These are phyloP conservation scores for Vaccinium vitisidaea DNA, from an alignment of 148 eudicot genomes.

Conservation along the genomic window DNA sequence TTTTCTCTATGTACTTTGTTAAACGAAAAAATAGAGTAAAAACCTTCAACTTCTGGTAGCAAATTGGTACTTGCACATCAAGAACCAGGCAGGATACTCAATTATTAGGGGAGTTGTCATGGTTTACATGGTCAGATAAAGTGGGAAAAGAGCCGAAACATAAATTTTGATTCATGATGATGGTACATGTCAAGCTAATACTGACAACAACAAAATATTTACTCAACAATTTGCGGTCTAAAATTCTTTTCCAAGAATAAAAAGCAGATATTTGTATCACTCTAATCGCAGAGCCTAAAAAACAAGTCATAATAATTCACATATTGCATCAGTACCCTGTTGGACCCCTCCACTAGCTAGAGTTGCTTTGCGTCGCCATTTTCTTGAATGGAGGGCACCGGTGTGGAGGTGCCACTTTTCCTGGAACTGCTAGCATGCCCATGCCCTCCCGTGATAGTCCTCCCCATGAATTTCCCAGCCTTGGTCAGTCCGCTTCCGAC, in stretches of 20 bases:
- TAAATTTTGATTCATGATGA: neutral
- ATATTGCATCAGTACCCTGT: neutral
- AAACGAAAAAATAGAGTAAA: neutral
- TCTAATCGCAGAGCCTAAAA: slow-evolving; percentile 4
- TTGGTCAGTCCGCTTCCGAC: slow-evolving; percentile 75
- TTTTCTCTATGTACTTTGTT: neutral
- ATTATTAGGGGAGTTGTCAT: too few species aligned
- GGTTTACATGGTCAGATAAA: too few species aligned
- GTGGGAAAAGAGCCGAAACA: neutral
- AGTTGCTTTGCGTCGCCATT: slow-evolving; percentile 59
- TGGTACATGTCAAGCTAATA: neutral
- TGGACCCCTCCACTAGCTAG: neutral
- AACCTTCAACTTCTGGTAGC: neutral
- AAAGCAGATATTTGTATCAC: neutral
- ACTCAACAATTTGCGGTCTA: neutral
- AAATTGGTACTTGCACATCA: neutral
- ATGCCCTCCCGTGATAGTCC: slow-evolving; percentile 52
- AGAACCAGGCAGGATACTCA: neutral
- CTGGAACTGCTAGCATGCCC: slow-evolving; percentile 39
- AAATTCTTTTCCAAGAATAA: neutral
- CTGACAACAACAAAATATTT: neutral
- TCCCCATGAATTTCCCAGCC: slow-evolving; percentile 91
- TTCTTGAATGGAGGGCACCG: slow-evolving; percentile 50
- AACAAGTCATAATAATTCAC: slow-evolving; percentile 3
- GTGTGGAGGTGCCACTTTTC: slow-evolving; percentile 65